phyloP scores from a whole-genome alignment of 148 eudicot genomes.

The Fagopyrum esculentum region DNA sequence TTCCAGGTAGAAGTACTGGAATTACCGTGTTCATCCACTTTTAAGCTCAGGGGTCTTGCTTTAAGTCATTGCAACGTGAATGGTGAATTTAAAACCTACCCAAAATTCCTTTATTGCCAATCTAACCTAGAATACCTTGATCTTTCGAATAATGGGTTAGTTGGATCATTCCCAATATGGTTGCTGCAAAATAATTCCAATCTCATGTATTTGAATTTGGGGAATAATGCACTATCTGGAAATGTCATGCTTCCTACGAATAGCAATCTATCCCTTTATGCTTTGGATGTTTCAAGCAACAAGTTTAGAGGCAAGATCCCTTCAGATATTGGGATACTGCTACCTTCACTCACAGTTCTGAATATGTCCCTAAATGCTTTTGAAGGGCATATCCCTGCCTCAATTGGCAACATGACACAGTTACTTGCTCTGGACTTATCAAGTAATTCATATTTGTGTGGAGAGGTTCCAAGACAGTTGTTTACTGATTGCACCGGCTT shows the following conservation, averaged over 20 bases:
- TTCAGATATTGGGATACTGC: not conserved
- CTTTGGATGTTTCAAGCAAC: slow-evolving; percentile 1
- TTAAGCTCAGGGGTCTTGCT: not conserved
- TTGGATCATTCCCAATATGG: slow-evolving; percentile 14
- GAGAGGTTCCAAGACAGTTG: not conserved
- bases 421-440: not conserved
- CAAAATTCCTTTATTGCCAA: not conserved
- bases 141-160: slow-evolving; percentile 11
- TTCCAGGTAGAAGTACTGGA: not conserved
- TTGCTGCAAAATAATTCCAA: slow-evolving; percentile 16
- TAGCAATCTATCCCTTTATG: not conserved
- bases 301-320: slow-evolving; percentile 17
- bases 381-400: not conserved
- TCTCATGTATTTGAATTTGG: not conserved
- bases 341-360: not conserved
- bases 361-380: not conserved
- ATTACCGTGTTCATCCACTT: not conserved
- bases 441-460: not conserved
- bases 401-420: not conserved
- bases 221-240: not conserved
- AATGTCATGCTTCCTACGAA: not conserved
- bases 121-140: not conserved
- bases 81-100: not conserved
- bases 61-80: not conserved
- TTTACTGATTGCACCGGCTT: not conserved